Conservation (phyloP, 768 basidiomycete species). For the Leucogyrophana mollusca region DNA sequence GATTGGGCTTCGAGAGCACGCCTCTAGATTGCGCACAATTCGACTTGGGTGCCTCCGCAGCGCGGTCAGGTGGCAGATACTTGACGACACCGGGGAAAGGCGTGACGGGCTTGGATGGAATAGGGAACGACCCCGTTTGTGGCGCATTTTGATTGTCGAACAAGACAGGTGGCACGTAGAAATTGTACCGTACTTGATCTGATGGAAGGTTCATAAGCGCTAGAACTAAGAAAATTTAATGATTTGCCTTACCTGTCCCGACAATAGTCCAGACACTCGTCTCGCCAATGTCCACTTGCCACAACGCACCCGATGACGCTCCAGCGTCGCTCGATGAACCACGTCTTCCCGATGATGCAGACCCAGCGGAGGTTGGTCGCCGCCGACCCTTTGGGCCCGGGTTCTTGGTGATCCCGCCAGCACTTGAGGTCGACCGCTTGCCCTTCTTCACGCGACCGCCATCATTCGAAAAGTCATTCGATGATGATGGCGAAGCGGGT, state of each 20-base stretch:
- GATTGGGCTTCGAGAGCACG: conserved; percentile 73
- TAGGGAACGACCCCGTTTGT: conserved; percentile 70
- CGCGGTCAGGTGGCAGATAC: conserved; percentile 87
- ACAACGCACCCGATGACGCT: conserved; percentile 75
- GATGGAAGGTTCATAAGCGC: conserved; percentile 19
- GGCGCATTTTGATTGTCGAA: conserved; percentile 79
- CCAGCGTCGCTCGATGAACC: conserved; percentile 66
- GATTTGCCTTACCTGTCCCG: conserved; percentile 66
- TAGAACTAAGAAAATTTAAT: conserved; percentile 4
- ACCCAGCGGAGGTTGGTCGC: conserved; percentile 76
- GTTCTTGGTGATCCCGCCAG: conserved; percentile 40
- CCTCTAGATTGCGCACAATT: conserved; percentile 66
- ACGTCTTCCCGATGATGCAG: conserved; percentile 63
- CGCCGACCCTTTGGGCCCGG: conserved; percentile 51
- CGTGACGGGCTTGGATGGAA: conserved; percentile 80
- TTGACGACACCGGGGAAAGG: conserved; percentile 87
- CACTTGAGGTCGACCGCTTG: conserved; percentile 75
- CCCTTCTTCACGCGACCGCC: conserved; percentile 81
- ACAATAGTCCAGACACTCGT: conserved; percentile 95
- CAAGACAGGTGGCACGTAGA: conserved; percentile 84
- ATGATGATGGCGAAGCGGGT: conserved; percentile 60
- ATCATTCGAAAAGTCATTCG: conserved; percentile 76
- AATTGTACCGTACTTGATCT: conserved; percentile 93
- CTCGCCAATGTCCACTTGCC: conserved; percentile 91
- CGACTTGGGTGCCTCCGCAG: conserved; percentile 77